Evolutionary conservation across 192 early-diverging fungal species (phyloP).

Genomic region (Entomortierella parvispora): DNA sequence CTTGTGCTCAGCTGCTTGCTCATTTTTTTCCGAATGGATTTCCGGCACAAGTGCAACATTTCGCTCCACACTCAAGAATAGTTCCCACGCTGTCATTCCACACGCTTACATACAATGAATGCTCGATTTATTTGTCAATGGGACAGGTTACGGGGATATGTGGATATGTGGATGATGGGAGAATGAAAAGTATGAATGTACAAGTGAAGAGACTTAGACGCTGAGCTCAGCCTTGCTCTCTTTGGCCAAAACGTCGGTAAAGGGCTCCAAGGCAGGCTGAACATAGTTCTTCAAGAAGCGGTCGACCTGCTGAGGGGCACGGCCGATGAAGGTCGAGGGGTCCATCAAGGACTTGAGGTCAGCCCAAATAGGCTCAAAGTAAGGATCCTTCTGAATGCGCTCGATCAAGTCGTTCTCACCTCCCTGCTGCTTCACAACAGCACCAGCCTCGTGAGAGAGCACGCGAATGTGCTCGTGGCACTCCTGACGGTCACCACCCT

Average conservation of each 20-base stretch:
- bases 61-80: no score
- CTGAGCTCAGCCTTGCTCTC: constrained; percentile 74
- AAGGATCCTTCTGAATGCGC: constrained; percentile 79
- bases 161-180: neutral
- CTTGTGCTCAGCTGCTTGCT: no score
- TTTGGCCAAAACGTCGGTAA: constrained; percentile 67
- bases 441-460: constrained; percentile 91
- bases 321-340: constrained; percentile 92
- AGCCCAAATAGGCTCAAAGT: constrained; percentile 89
- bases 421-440: constrained; percentile 91
- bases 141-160: no score
- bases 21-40: no score
- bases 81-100: no score
- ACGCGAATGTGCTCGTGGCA: constrained; percentile 99
- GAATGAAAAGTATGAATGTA: neutral
- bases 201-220: constrained; percentile 64
- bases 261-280: constrained; percentile 82
- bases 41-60: no score
- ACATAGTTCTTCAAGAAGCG: constrained; percentile 86
- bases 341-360: constrained; percentile 84
- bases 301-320: constrained; percentile 94
- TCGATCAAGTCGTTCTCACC: constrained; percentile 96
- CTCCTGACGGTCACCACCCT: constrained; percentile 93
- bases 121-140: no score
- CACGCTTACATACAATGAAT: no score